Conservation (phyloP, 371 early-diverging fungal genomes). For the Mucor velutinosus region DNA sequence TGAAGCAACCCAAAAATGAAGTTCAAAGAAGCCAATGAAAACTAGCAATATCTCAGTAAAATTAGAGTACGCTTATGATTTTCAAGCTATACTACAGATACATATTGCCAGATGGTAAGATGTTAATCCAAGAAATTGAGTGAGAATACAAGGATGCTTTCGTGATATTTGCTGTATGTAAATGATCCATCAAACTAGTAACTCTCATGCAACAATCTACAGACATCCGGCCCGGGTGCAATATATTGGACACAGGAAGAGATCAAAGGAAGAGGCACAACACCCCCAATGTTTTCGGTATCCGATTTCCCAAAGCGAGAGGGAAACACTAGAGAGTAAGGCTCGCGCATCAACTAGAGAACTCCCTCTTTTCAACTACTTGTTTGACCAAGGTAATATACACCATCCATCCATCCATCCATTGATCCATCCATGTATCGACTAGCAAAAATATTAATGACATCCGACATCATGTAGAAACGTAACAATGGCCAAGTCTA, state of each 20-base stretch:
- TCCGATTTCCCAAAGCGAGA: not conserved
- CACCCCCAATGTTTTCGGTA: not conserved
- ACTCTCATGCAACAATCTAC: no score
- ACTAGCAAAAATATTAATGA: not conserved
- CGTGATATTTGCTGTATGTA: no score
- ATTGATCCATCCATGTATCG: slow-evolving; percentile 3
- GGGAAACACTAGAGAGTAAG: slow-evolving; percentile 4
- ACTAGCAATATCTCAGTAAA: no score
- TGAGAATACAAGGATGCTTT: no score
- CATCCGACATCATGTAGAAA: slow-evolving; percentile 3
- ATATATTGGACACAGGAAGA: not conserved
- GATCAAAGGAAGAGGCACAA: not conserved
- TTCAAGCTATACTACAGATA: no score
- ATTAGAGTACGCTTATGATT: no score
- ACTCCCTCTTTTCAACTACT: slow-evolving; percentile 28
- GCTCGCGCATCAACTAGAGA: slow-evolving; percentile 3
- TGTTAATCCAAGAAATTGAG: no score
- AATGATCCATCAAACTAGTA: no score
- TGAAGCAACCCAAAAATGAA: no score
- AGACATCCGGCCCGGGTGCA: no score
- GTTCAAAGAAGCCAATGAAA: no score
- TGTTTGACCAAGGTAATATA: slow-evolving; percentile 25
- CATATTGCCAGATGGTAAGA: no score
- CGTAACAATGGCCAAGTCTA: slow-evolving; percentile 85
- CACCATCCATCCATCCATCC: slow-evolving; percentile 12